Evolutionary conservation across 2,329 filamentous ascomycete species (phyloP).

Genomic region (Camptophora hylomeconis): DNA sequence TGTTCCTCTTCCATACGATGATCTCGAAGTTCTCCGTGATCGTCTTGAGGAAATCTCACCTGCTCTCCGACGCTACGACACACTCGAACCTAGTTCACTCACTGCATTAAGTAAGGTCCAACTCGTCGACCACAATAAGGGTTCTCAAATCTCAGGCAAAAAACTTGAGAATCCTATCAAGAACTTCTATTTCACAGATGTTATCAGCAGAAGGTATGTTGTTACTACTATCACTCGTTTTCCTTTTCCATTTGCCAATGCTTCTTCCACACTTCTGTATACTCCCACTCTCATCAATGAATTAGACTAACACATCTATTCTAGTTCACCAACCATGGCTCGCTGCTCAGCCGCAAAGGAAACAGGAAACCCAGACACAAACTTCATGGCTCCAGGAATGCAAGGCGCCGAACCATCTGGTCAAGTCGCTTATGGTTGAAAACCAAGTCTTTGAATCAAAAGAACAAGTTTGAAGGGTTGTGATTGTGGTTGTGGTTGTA

Average conservation of each 20-base stretch:
- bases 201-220: slow-evolving; percentile 82
- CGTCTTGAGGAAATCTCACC: slow-evolving; percentile 94
- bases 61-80: slow-evolving; percentile 75
- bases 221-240: slow-evolving; percentile 2
- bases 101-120: slow-evolving; percentile 77
- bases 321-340: slow-evolving; percentile 92
- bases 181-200: slow-evolving; percentile 97
- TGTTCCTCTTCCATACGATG: slow-evolving; percentile 78
- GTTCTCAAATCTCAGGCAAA: slow-evolving; percentile 55
- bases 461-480: slow-evolving; percentile 1
- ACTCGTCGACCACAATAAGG: slow-evolving; percentile 93
- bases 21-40: slow-evolving; percentile 76
- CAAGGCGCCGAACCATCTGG: slow-evolving; percentile 32
- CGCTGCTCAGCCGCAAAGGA: slow-evolving; percentile 90
- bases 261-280: background rate
- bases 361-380: slow-evolving; percentile 62
- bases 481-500: background rate
- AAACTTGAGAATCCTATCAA: slow-evolving; percentile 77
- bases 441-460: background rate
- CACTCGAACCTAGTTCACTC: slow-evolving; percentile 70
- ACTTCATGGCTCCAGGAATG: slow-evolving; percentile 69
- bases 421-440: slow-evolving; percentile 25
- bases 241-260: background rate
- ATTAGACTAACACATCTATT: slow-evolving; percentile 11
- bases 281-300: slow-evolving; percentile 2